Conservation (phyloP, 805 yeast genomes). For the Kazachstania kunashirensis region DNA sequence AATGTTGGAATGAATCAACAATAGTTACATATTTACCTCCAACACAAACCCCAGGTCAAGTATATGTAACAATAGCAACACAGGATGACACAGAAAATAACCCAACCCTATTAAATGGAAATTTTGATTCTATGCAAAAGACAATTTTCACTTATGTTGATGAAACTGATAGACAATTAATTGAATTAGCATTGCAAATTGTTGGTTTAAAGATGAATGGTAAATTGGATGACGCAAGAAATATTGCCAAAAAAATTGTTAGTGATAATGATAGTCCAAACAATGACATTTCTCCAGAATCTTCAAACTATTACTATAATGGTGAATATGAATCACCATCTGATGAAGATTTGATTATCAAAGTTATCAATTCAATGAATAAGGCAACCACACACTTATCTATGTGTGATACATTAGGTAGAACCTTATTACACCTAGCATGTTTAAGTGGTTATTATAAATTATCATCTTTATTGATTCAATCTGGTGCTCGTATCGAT, state of each 20-base stretch:
- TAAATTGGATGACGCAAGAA: conserved; percentile 85
- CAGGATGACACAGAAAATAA: conserved; percentile 20
- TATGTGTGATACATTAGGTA: conserved; percentile 73
- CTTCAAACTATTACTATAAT: background rate
- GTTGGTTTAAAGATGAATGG: conserved; percentile 97
- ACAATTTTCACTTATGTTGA: conserved; percentile 80
- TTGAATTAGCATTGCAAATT: conserved; percentile 90
- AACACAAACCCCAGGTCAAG: conserved; percentile 81
- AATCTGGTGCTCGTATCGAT: conserved; percentile 58
- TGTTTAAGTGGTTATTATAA: conserved; percentile 60
- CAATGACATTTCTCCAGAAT: conserved; percentile 1
- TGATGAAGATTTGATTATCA: conserved; percentile 35
- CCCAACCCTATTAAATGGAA: background rate
- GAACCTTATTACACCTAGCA: conserved; percentile 80
- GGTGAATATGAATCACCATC: background rate
- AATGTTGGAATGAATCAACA: conserved; percentile 93
- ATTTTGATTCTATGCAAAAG: conserved; percentile 21
- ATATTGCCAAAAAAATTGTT: conserved; percentile 84
- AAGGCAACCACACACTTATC: conserved; percentile 66
- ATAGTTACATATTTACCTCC: conserved; percentile 93
- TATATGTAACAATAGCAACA: conserved; percentile 70
- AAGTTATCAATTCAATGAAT: conserved; percentile 58
- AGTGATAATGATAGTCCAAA: conserved; percentile 35
- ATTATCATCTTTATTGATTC: conserved; percentile 54
- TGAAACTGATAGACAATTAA: conserved; percentile 89